Percentiles rank a stretch among this genome's conserved stretches.
These are phyloP conservation scores for Vaccinium vitisidaea DNA, from an alignment of 148 eudicot species.

Conservation along the genomic window DNA sequence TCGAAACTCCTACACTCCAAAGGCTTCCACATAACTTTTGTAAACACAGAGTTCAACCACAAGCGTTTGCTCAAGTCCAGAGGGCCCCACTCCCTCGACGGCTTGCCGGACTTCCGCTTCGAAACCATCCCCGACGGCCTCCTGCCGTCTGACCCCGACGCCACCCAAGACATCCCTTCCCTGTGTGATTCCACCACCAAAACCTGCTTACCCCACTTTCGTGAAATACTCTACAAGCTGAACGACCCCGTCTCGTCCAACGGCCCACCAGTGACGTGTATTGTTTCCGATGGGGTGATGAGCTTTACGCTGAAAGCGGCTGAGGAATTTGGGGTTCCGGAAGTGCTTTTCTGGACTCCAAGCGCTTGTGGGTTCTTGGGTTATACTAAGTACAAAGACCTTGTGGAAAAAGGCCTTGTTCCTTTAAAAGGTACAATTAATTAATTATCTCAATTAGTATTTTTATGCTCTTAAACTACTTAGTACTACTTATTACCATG, in stretches of 20 bases:
- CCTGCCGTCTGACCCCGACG: background rate
- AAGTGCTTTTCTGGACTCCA: background rate
- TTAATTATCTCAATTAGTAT: background rate
- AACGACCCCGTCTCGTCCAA: background rate
- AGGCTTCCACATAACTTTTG: background rate
- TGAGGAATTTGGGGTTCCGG: background rate
- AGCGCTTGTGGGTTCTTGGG: slow-evolving; percentile 5
- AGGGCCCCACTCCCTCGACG: background rate
- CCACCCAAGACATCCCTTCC: background rate
- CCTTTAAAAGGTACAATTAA: background rate
- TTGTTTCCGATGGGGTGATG: background rate
- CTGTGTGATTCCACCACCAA: background rate
- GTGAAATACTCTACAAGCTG: background rate
- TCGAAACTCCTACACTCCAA: background rate
- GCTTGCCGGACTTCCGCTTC: background rate
- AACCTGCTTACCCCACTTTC: background rate
- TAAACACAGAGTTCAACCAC: background rate
- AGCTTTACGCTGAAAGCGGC: background rate
- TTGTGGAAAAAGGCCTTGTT: background rate
- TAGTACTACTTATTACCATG: background rate
- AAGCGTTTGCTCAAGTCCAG: background rate
- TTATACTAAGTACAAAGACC: background rate
- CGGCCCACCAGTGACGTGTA: background rate
- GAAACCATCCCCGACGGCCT: slow-evolving; percentile 2
- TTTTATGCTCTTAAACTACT: background rate